phyloP scores from a whole-genome alignment of 257 asterid species.

The Solanum sejunctum region DNA sequence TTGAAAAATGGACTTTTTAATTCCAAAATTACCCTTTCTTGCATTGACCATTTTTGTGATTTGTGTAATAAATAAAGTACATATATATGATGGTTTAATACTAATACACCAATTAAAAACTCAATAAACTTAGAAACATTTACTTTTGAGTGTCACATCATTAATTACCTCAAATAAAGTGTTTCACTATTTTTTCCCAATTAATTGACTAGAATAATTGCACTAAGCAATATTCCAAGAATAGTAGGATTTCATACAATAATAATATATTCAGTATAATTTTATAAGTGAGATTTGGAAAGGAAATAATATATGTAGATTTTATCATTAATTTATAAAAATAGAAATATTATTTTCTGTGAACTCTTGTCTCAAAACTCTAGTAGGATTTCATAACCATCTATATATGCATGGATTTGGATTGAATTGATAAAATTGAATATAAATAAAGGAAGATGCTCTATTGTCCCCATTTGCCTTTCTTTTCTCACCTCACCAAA shows the following conservation, averaged over 20 bases:
- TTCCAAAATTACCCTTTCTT: neutral
- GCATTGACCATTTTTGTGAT: neutral
- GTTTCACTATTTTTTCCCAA: neutral
- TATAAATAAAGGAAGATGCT: slow-evolving; percentile 15
- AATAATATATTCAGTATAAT: too few species aligned
- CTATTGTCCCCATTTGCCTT: slow-evolving; percentile 3
- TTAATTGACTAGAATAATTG: slow-evolving; percentile 11
- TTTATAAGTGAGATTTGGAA: too few species aligned
- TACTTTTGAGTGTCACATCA: neutral
- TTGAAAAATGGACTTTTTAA: neutral
- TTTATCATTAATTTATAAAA: too few species aligned
- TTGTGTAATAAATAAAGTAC: neutral
- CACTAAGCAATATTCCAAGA: neutral
- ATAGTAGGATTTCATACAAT: neutral
- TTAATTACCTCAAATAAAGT: neutral
- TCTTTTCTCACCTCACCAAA: neutral
- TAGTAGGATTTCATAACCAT: neutral
- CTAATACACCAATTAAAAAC: neutral
- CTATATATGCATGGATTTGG: neutral
- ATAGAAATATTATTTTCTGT: too few species aligned
- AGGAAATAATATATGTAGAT: too few species aligned
- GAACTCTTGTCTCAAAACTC: too few species aligned
- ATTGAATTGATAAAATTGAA: neutral
- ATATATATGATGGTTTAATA: neutral
- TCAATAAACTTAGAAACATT: neutral